phyloP scores from a whole-genome alignment of 768 basidiomycete genomes.

The Cyclocybe cylindracea region DNA sequence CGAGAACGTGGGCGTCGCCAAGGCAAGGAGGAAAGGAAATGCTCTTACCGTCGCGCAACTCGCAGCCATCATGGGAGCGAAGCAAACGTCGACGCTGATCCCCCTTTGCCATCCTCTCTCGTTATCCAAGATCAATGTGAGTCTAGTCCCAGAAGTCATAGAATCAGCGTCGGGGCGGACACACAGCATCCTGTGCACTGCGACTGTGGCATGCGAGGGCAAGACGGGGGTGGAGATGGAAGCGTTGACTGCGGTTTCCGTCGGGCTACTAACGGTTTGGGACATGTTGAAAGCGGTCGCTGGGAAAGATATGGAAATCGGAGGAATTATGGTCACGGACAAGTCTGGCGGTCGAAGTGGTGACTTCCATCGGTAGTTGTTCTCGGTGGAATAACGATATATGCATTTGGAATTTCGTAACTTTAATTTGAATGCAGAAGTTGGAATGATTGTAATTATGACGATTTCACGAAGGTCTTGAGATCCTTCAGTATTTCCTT shows the following conservation, averaged over 20 bases:
- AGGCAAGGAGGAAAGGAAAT: conserved; percentile 67
- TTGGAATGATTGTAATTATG: conserved; percentile 6
- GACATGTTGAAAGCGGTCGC: conserved; percentile 93
- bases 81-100: conserved; percentile 81
- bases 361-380: conserved; percentile 47
- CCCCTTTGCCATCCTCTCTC: conserved; percentile 87
- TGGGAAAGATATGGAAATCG: conserved; percentile 84
- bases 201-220: conserved; percentile 74
- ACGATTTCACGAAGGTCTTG: conserved; percentile 26
- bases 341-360: conserved; percentile 80
- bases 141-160: conserved; percentile 46
- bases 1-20: conserved; percentile 40
- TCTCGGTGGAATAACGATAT: background rate
- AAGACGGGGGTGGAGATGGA: conserved; percentile 95
- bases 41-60: conserved; percentile 76
- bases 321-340: conserved; percentile 58
- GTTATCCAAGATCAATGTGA: conserved; percentile 70
- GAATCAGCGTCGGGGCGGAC: conserved; percentile 7
- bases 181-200: conserved; percentile 61
- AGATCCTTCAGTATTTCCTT: conserved; percentile 34
- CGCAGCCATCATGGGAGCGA: conserved; percentile 86
- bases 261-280: conserved; percentile 83
- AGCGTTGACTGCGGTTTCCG: conserved; percentile 80
- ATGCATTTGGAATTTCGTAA: background rate
- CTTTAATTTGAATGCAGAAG: background rate